Base-by-base conservation (phyloP, 192 early-diverging fungal species). In the Coemansia umbellata region DNA sequence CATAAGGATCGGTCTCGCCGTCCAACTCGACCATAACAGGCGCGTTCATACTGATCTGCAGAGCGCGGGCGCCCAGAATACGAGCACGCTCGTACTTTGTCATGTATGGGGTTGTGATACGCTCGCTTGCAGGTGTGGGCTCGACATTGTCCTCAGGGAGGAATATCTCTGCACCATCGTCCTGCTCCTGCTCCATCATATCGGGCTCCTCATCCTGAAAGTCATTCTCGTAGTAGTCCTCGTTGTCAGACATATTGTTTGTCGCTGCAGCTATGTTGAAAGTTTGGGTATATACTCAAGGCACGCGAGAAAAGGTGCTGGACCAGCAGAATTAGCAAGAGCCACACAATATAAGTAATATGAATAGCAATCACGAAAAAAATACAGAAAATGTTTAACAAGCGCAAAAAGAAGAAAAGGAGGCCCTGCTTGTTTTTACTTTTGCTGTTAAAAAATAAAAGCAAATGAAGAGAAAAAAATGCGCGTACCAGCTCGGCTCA, bases 31-130 rank as follows among this genome's bases (percentile, higher is more conserved):
- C 91, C 80, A 95, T 86, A n/a, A 94, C 88, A 18, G 94, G 96
- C n/a, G 96, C 96, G 72, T 94, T 98, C 87, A 98, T 92, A 78
- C 86, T 90, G 58, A 98, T 93, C 68, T 98, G 94, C 60, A 97
- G 83, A 4, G 96, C 96, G 22, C 96, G 84, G 9, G 94, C 92
- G 33, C 91, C 91, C 32, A 94, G 71, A 49, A 92, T 82, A 63
- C 89, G 81, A 39, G 91, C 88, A 40, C 90, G 87, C 75, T 98
- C 96, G 78, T 98, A 98, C 66, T 95, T 97, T 45, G 96, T 98
- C 91, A 98, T 92, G 71, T 95, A 98, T 26, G 96, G 94, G 19
- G 96, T 97, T 9, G 96, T 97, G 43, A 90, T 85, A 56, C 86
- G 87, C 61, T 93, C 91, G 63, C 86, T 87, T 1, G 68, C 26